Conservation (phyloP, 2,329 filamentous ascomycete species). For the Fusarium praegraminearum region DNA sequence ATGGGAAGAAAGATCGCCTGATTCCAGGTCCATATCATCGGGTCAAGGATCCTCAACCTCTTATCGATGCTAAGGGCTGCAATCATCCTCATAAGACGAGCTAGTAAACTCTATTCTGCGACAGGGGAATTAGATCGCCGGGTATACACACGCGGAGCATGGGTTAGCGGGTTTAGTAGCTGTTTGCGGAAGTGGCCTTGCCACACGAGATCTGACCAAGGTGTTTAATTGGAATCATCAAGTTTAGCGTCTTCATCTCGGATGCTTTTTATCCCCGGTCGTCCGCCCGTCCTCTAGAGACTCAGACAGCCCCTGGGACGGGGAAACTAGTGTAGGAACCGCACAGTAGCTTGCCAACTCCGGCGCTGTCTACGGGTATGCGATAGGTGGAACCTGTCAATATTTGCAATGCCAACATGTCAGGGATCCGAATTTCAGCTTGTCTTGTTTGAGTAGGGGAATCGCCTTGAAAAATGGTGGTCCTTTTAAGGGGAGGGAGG, state of each 20-base stretch:
- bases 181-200: neutral
- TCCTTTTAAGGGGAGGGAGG: too few relatives aligned
- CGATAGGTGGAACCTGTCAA: neutral
- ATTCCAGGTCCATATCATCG: neutral
- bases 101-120: neutral
- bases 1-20: neutral
- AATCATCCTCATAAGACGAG: neutral
- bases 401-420: too few relatives aligned
- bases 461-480: neutral
- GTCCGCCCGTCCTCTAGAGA: too few relatives aligned
- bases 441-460: neutral
- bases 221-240: neutral
- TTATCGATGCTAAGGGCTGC: neutral
- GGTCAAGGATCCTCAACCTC: neutral
- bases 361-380: neutral
- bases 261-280: neutral
- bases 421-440: neutral
- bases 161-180: neutral
- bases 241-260: neutral
- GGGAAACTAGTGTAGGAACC: neutral
- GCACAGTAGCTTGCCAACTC: neutral
- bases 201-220: neutral
- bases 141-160: neutral
- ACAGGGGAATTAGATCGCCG: neutral
- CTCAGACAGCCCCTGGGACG: neutral